Evolutionary conservation across 2,329 filamentous ascomycete species (phyloP), one percentile per base, ranked within the genome.

Genomic region (Microthyrium microscopicum): DNA sequence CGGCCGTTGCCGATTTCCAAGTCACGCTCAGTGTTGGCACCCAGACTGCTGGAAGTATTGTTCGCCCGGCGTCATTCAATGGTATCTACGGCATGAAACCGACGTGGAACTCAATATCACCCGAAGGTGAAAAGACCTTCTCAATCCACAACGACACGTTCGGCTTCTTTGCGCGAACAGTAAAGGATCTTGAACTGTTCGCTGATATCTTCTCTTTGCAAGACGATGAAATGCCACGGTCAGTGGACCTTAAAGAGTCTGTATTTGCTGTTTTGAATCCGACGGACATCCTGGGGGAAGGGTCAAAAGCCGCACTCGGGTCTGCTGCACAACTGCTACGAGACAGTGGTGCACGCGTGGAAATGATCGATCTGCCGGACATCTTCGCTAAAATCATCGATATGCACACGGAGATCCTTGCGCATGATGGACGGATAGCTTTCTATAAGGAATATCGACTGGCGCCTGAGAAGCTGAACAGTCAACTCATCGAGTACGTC

Each of bases 61-160:
- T 80, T 28, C 63, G 73, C 0, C 75, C 75, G 0, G 74, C 58
- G 0, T 70, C 70, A 0, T 80, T 68, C 52, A 76, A 70, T 39
- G 73, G 73, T 5, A 58, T 73, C 4, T 79, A 71, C 36, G 72
- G 61, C 0, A 55, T 77, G 35, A 79, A 78, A 46, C 73, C 74
- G 2, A 79, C 73, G 0, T 77, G 70, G 70, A 67, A 66, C 35
- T 53, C 68, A 0, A 63, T 79, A 21, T 70, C 65, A 0, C 58
- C 70, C 0, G 73, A 78, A 44, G 73, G 74, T 0, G 58, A 66
- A 28, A 71, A 68, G 46, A 54, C 70, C 2, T 73, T 67, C 42
- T 67, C 69, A 1, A 50, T 69, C 1, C 68, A 61, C 1, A 56
- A 72, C 5, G 75, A 79, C 42, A 79, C 74, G 0, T 43, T 75